Evolutionary conservation across 176 grass and related monocot genomes (phyloP), one percentile per base, ranked within the genome.

Genomic region (Aegilops bicornis): DNA sequence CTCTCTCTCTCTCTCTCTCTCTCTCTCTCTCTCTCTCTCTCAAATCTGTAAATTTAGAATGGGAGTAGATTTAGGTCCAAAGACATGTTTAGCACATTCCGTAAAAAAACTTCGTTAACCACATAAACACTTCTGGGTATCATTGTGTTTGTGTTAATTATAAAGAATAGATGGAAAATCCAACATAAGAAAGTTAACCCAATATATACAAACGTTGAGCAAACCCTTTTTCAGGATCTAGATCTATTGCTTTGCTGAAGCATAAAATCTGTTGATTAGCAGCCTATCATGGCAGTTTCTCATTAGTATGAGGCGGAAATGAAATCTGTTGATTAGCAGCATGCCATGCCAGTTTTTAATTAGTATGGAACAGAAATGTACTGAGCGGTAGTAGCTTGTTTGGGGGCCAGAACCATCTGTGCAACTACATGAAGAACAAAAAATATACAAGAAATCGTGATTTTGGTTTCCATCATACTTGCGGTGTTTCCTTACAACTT

Each of bases 341-440:
- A 76, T 64, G 37, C 13, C 58, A 76, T 84, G 82, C 56, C 25
- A 84, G 39, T 75, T 76, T n/a, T 74, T 29, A 58, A 84, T 84
- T 33, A 12, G 39, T 64, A n/a, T 29, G 25, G 20, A 64, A 64
- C 30, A 50, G 24, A 84, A 24, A 76, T 76, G 17, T 63, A 13
- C 19, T 35, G 8, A 35, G 71, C 37, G 66, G 29, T 36, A 36
- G 7, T 79, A 31, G 47, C 10, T 70, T 79, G 3, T 31, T 63
- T 79, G 47, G 4, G 3, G 11, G 76, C 76, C 29, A 39, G 62
- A 36, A 80, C 56, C 54, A 72, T 84, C 7, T 50, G 50, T 64
- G 59, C 20, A 42, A 78, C 33, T 62, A 25, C 37, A 73, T 25
- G 24, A 47, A 81, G 24, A 61, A 81, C 33, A 73, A 80, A 59